Evolutionary conservation across 305 asterid species (phyloP), one percentile per base, ranked within the genome.

Genomic region (Rubia balearica): DNA sequence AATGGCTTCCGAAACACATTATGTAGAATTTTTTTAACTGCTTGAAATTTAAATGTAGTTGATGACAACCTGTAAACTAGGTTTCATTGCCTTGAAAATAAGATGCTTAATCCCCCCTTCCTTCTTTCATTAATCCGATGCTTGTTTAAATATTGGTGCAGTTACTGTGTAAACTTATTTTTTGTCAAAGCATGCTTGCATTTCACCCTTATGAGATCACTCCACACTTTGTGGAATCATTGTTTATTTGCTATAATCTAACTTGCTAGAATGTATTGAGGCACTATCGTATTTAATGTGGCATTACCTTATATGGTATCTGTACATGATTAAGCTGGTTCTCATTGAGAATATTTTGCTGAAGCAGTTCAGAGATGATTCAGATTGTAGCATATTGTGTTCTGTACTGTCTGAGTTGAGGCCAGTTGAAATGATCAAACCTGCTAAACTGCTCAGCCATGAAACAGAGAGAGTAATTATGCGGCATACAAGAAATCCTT

Each of bases 381-480:
- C 92, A 68, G 99, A 91, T 64, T 94, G 99, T 88, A 88, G 90
- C 80, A 76, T 89, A 61, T 83, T 94, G 78, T 81, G 93, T 83
- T 88, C 89, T 82, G 83, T 94, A 75, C 83, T 94, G 72, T 83
- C 96, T 78, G 97, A 91, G 83, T 84, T 94, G 72, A 87, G 99
- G 78, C 99, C 99, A 4, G 97, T 94, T 73, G 99, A 94, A 81
- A 86, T 94, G 70, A 74, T 94, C 75, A 91, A 91, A 80, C 99
- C 99, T 63, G 88, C 95, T 65, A 89, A 91, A 85, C 78, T 91
- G 81, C 95, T 91, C 75, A 85, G 95, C 71, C 84, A 85, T 56
- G 96, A 88, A 76, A 86, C 99, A 9, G 98, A 94, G 82, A 87
- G 82, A 81, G 88, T 87, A 60, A 79, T 94, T 78, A 61, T 80